Evolutionary conservation across 163 green algal species (phyloP), one percentile per base, ranked within the genome.

Genomic region (Coccomyxa subellipsoidea): DNA sequence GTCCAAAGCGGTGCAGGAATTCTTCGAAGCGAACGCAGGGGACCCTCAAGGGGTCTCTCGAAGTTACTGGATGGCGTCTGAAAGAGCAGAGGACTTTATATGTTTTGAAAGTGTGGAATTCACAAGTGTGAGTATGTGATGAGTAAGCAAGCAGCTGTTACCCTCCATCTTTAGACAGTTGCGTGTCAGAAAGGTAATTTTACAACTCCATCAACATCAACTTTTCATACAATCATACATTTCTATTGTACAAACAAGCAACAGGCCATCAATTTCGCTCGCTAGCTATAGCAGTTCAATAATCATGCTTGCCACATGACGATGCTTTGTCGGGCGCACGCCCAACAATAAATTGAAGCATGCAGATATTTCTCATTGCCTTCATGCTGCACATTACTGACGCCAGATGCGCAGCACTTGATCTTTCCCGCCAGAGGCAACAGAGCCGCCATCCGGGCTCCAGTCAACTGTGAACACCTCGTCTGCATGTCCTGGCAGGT

Each of bases 381-480:
- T 18, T 8, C 47, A n/a, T n/a, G n/a, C n/a, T n/a, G n/a, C n/a
- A n/a, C n/a, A 37, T 36, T n/a, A 99, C 35, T 96, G 86, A 78
- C 94, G 87, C 97, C 97, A 99, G 3, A 99, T 88, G 87, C 98
- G 98, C 34, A 99, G 84, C 23, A 99, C 92, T 38, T 89, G 88
- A 88, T 99, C 97, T 86, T 98, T 99, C 32, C 97, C 95, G 0
- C 97, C 97, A 5, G 91, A 97, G 2, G 95, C 96, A 32, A 98
- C 97, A 18, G 88, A 92, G 6, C 70, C 83, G n/a, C 95, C 96
- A 77, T 97, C 89, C 23, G 96, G 96, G 69, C 89, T 94, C 96
- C 96, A 99, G 86, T 99, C 96, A n/a, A 98, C 95, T 4, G 92
- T 89, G 84, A 96, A 99, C 38, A 99, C 96, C 90, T 99, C 96